A percentile compares a stretch with the other conserved stretches of the same genome.
Conservation (phyloP, 2,329 filamentous ascomycete species). For the Ophiostoma ulmi region DNA sequence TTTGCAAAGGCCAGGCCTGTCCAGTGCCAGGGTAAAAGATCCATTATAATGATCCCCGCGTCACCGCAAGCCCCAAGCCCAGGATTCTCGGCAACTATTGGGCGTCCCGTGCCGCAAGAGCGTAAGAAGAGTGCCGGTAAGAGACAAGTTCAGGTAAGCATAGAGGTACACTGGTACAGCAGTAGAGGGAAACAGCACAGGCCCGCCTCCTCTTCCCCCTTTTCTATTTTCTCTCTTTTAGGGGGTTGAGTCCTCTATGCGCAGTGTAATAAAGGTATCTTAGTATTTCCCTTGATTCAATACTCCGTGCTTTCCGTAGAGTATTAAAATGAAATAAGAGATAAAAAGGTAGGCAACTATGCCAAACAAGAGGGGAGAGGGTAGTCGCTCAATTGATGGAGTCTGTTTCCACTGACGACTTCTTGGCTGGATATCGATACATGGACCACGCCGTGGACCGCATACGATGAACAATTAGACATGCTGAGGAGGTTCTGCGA, state of each 20-base stretch:
- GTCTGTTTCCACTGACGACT: background rate
- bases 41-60: background rate
- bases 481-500: background rate
- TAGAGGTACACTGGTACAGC: background rate
- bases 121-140: conserved; percentile 3
- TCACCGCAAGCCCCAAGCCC: background rate
- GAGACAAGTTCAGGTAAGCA: background rate
- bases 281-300: background rate
- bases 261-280: background rate
- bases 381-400: background rate
- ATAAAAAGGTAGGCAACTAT: too few relatives aligned
- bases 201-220: background rate
- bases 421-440: background rate
- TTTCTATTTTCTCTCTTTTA: background rate
- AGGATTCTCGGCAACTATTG: conserved; percentile 19
- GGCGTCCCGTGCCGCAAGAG: conserved; percentile 24
- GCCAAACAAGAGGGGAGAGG: background rate
- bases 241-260: background rate
- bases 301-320: background rate
- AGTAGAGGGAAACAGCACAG: background rate
- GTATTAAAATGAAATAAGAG: too few relatives aligned
- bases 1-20: background rate
- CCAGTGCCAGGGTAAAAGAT: background rate
- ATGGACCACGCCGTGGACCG: background rate
- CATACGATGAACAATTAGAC: background rate